Evolutionary conservation across 2,329 filamentous ascomycete genomes (phyloP), one percentile per base, ranked within the genome.

Genomic region (Lachnellula hyalina): DNA sequence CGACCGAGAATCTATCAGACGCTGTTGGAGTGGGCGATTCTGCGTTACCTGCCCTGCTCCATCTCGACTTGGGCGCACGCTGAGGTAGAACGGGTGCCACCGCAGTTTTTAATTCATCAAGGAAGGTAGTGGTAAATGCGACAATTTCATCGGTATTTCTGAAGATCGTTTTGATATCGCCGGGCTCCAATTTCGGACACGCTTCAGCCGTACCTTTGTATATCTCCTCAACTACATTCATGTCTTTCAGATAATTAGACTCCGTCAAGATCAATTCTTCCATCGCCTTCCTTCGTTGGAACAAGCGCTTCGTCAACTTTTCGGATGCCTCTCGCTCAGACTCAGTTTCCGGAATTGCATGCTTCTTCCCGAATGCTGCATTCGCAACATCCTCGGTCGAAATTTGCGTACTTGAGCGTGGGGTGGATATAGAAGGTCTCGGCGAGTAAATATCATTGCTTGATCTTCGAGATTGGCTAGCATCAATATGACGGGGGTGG

Each of bases 201-300:
- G 88, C 87, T 62, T 88, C 85, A 1, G 90, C 89, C 0, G 94
- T 97, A 44, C 90, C 91, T 72, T 95, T 96, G 77, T 97, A 99
- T 52, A 99, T 97, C 67, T 97, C 92, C 67, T 96, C 90, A 2
- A 96, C 87, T 51, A 99, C 93, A 69, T 92, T 96, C 90, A 99
- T 93, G 70, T 99, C 94, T 60, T 90, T 84, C 54, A 95, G 85
- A 71, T 96, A 97, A 5, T 87, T 85, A 47, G 90, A 85, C 69
- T 99, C 94, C 0, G 94, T 99, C 66, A 96, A 91, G 46, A 96
- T 81, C 38, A 99, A 77, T 71, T 99, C 94, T 67, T 93, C 92
- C 65, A 97, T 87, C 47, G 95, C 84, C 68, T 95, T 84, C 52
- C 87, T 84, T 19, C 94, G 87, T 68, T 93, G 88, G 49, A 83